These are phyloP conservation scores for Harringtonia lauricola DNA, from an alignment of 2,329 filamentous ascomycete genomes.

Conservation along the genomic window DNA sequence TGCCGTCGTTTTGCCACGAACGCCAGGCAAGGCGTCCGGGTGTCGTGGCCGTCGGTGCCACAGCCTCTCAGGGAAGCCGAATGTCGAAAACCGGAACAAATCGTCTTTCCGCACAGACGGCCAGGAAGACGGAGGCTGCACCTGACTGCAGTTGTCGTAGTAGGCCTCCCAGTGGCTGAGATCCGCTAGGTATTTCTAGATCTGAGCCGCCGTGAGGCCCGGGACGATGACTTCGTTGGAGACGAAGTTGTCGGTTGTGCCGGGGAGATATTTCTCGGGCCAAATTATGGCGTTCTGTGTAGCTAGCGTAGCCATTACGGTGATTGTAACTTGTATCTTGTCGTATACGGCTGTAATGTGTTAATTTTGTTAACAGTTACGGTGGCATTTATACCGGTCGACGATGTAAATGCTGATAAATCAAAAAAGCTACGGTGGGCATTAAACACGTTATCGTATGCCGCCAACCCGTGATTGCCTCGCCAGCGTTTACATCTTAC, in stretches of 20 bases:
- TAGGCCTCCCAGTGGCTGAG: constrained; percentile 1
- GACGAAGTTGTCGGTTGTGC: constrained; percentile 3
- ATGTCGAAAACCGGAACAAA: constrained; percentile 2
- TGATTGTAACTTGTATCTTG: too few species aligned
- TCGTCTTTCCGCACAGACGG: neutral
- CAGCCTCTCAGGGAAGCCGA: constrained; percentile 1
- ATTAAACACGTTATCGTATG: too few species aligned
- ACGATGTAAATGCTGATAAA: too few species aligned
- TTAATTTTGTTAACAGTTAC: too few species aligned
- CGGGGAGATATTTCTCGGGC: constrained; percentile 3
- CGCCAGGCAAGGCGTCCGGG: constrained; percentile 3
- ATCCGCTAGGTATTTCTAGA: constrained; percentile 1
- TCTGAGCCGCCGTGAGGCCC: neutral
- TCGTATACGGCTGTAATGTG: too few species aligned
- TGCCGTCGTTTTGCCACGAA: neutral
- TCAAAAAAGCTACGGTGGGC: too few species aligned
- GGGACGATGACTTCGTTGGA: constrained; percentile 4
- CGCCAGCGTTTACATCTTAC: too few species aligned
- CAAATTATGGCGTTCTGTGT: neutral
- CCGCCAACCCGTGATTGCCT: too few species aligned
- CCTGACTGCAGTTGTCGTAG: constrained; percentile 3
- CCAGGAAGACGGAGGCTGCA: neutral
- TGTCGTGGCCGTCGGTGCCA: neutral
- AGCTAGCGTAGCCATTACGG: neutral
- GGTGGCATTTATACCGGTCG: too few species aligned